Conservation (phyloP, 108 stramenopile genomes). For the Fistulifera pelliculosa region DNA sequence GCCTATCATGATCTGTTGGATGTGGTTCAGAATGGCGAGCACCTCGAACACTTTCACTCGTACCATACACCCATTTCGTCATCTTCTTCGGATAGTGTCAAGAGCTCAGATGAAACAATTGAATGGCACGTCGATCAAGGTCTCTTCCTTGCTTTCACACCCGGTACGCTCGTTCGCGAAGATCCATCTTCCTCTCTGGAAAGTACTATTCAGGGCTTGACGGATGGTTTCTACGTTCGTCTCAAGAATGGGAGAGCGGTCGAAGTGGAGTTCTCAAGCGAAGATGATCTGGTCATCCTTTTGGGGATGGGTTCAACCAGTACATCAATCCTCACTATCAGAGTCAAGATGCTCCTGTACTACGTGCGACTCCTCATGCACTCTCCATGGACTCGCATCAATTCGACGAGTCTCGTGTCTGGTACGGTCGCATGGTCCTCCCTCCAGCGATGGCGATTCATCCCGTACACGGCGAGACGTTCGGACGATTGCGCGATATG, state of each 20-base stretch:
- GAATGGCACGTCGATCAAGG: slow-evolving; percentile 60
- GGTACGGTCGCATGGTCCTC: slow-evolving; percentile 84
- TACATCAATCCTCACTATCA: slow-evolving; percentile 31
- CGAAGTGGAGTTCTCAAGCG: slow-evolving; percentile 39
- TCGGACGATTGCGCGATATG: slow-evolving; percentile 41
- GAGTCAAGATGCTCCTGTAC: slow-evolving; percentile 1
- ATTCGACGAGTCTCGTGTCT: slow-evolving; percentile 35
- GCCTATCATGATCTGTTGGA: slow-evolving; percentile 25
- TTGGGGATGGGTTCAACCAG: slow-evolving; percentile 82
- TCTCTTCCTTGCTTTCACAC: slow-evolving; percentile 8
- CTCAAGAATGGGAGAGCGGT: slow-evolving; percentile 29
- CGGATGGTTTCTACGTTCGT: slow-evolving; percentile 28
- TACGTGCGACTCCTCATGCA: slow-evolving; percentile 69
- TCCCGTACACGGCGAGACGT: slow-evolving; percentile 29
- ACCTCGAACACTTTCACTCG: slow-evolving; percentile 82
- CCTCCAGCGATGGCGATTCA: slow-evolving; percentile 57
- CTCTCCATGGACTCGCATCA: slow-evolving; percentile 20
- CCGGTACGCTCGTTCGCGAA: slow-evolving; percentile 3
- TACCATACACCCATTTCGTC: slow-evolving; percentile 23
- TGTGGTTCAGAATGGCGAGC: slow-evolving; percentile 49
- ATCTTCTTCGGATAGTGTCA: neutral
- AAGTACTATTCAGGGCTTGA: slow-evolving; percentile 1
- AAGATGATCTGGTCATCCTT: slow-evolving; percentile 64
- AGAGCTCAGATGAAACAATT: slow-evolving; percentile 26
- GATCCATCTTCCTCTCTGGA: neutral